Conservation (phyloP, 345 rosid genomes). For the Citrus sp. region DNA sequence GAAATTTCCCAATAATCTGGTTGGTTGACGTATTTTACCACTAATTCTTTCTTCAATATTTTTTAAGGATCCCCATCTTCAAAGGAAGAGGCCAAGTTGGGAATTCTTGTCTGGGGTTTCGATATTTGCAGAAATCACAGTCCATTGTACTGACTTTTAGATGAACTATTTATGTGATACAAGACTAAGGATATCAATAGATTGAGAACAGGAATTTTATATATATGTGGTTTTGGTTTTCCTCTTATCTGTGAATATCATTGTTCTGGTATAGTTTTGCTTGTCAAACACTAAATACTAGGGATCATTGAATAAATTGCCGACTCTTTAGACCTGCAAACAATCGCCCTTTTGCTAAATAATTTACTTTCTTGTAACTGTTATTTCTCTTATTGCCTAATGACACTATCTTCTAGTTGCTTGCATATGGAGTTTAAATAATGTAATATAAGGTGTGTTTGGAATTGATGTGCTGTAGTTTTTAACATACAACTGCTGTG, state of each 20-base stretch:
- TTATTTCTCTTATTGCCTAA: too few relatives aligned
- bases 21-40: slow-evolving; percentile 1
- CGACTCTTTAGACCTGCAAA: neutral
- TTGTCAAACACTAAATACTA: neutral
- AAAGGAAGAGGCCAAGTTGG: slow-evolving; percentile 16
- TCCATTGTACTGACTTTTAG: slow-evolving; percentile 19
- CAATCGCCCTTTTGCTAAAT: neutral
- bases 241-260: neutral
- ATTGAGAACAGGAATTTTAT: neutral
- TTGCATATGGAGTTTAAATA: too few relatives aligned
- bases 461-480: too few relatives aligned
- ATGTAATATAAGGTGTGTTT: too few relatives aligned
- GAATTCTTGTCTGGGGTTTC: slow-evolving; percentile 37
- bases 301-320: neutral
- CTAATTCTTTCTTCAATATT: slow-evolving; percentile 21
- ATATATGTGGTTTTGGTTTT: neutral
- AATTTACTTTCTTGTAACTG: too few relatives aligned
- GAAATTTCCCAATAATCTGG: neutral
- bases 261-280: neutral
- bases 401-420: too few relatives aligned
- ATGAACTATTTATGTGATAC: slow-evolving; percentile 3
- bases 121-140: slow-evolving; percentile 48
- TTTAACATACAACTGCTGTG: too few relatives aligned
- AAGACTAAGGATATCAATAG: neutral
- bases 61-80: slow-evolving; percentile 22